Evolutionary conservation across 768 basidiomycete species (phyloP), one percentile per base, ranked within the genome.

Genomic region (Gloeopeniophorella convolvens): DNA sequence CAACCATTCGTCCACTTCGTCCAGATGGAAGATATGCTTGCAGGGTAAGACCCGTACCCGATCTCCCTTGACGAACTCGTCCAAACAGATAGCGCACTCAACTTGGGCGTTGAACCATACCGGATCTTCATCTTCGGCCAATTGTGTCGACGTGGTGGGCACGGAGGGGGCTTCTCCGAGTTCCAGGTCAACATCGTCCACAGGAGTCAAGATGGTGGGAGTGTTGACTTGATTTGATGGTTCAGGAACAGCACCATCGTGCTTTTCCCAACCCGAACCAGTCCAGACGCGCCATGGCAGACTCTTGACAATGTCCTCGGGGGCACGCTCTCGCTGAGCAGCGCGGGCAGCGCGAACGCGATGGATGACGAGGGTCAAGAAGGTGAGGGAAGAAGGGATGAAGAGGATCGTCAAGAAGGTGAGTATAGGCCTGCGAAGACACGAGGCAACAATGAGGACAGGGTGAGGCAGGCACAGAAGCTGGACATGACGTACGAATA

Each of bases 11-110:
- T 93, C 91, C 32, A 96, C 80, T 65, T 97, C 95, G 30, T 83
- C 76, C 37, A 89, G 77, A 67, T 98, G 95, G 69, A 96, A 98
- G 46, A 98, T 82, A 64, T 98, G 95, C 40, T 88, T 85, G 62
- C 95, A 98, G 1, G 95, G 95, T 33, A 97, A 64, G 44, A 94
- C 89, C 59, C 94, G 80, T 35, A 97, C 89, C 59, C 81, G 78
- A 63, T 98, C 95, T 3, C 93, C 93, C 61, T 82, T 82, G 33
- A 71, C 80, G 59, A 97, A 98, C 55, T 84, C 80, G 51, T 78
- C 87, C 48, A 98, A 74, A 64, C 95, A 98, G 47, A 98, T 97
- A 28, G 92, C 89, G 62, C 94, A 98, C 65, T 98, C 91, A 45
- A 76, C 63, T 61, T 93, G 89, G 3, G 75, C 67, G 63, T 86